Evolutionary conservation across 257 asterid genomes (phyloP).

Genomic region (Fraxinus quadrangulata): DNA sequence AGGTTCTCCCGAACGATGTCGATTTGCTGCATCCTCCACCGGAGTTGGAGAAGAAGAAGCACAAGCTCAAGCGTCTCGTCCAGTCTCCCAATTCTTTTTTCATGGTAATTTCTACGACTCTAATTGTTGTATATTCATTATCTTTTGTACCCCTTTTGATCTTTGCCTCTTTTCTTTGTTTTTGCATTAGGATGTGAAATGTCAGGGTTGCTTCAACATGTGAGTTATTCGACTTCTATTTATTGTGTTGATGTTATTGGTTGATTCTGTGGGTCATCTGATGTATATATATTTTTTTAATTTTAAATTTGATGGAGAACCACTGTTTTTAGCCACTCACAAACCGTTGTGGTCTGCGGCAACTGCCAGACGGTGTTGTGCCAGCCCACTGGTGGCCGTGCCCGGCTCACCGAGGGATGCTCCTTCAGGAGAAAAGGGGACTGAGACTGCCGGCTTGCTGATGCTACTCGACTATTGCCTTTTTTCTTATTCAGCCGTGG

Average conservation of each 20-base stretch:
- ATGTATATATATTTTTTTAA: neutral
- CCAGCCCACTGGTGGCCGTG: conserved; percentile 44
- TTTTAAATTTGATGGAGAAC: conserved; percentile 26
- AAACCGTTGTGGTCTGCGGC: conserved; percentile 42
- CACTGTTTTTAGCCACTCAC: conserved; percentile 40
- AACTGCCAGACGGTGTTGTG: conserved; percentile 43
- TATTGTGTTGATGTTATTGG: neutral
- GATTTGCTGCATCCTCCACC: conserved; percentile 35
- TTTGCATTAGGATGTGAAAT: conserved; percentile 35
- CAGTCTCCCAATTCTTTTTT: conserved; percentile 37
- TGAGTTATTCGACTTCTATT: conserved; percentile 12
- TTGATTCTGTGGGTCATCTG: neutral
- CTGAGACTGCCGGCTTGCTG: neutral
- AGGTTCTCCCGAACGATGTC: conserved; percentile 34
- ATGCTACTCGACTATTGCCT: neutral
- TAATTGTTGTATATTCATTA: neutral
- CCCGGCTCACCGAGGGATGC: conserved; percentile 40
- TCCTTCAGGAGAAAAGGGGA: conserved; percentile 45
- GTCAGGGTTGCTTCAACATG: conserved; percentile 44
- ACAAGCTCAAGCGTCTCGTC: conserved; percentile 38
- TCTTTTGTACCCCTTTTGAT: neutral
- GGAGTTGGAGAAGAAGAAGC: conserved; percentile 33
- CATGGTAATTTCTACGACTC: conserved; percentile 18
- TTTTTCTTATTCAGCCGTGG: neutral
- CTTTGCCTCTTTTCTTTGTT: neutral